Base-by-base conservation (phyloP, 176 grass and related monocot genomes). In the Hordeum marinum region DNA sequence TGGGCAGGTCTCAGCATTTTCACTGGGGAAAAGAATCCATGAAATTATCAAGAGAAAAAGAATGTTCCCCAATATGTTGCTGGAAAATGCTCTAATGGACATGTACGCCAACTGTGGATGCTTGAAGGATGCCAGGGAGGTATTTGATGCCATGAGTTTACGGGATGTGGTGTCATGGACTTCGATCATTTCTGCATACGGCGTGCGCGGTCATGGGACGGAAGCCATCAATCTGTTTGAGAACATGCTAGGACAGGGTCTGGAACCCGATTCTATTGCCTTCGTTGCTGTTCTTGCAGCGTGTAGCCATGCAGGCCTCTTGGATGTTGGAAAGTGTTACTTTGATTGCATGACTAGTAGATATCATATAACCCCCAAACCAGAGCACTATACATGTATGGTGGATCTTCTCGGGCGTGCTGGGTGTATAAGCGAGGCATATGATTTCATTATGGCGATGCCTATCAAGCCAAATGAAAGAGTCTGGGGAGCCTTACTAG, bases 91-190 rank as follows among this genome's bases (percentile, higher is more conserved):
- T 32, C 90, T 97, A 24, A 72, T 92, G 83, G 87, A 94, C 77
- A 92, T 94, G 94, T 97, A 97, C 32, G 75, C 89, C 17, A 92
- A 84, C 41, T 97, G 89, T 72, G 94, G 94, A 76, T 92, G 85
- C 57, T 85, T 97, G 80, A 87, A 90, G 42, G 90, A 84, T 79
- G 87, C 94, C 48, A 91, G 83, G 83, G 80, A 89, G 8, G 61
- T 94, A n/a, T 97, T 97, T 63, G 90, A 97, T 83, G 69, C 77
- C 21, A 97, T 94, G 90, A 26, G 31, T 41, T 34, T 2, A 8
- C 78, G 34, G 40, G 92, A 94, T 90, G 76, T 97, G 7, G 81
- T 97, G 32, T 94, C 92, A 45, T 97, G 92, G 92, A 92, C 92
- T 87, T 88, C 88, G 6, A 92, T 97, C 20, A 85, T 97, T 40